Evolutionary conservation across 495 filamentous ascomycete species (phyloP).

Genomic region (Venustampulla echinocandica): DNA sequence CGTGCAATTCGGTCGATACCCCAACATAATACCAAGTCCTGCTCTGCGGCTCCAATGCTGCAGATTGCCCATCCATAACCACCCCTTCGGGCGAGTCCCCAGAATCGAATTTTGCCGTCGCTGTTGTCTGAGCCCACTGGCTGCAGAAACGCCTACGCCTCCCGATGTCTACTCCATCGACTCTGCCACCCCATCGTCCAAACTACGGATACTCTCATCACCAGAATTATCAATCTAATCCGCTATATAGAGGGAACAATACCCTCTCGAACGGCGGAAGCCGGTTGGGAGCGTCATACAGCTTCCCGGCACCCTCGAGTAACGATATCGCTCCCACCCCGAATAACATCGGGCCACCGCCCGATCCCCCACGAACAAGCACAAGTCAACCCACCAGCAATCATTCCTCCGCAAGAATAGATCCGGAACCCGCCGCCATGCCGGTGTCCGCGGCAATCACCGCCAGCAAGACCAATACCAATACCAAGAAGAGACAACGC

Average conservation of each 20-base stretch:
- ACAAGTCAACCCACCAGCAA: constrained; percentile 12
- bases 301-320: constrained; percentile 22
- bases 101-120: neutral
- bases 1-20: neutral
- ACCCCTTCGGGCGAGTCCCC: constrained; percentile 5
- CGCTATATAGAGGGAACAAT: constrained; percentile 17
- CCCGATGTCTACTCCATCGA: constrained; percentile 78
- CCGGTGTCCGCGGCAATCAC: constrained; percentile 24
- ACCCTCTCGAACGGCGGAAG: constrained; percentile 20
- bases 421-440: constrained; percentile 27
- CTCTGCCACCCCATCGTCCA: constrained; percentile 55
- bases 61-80: neutral
- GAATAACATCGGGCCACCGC: constrained; percentile 11
- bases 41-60: constrained; percentile 13
- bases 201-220: constrained; percentile 63
- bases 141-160: constrained; percentile 17
- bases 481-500: constrained; percentile 43
- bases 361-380: constrained; percentile 18
- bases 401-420: constrained; percentile 11
- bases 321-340: constrained; percentile 19
- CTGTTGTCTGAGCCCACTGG: constrained; percentile 15
- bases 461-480: constrained; percentile 20
- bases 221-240: constrained; percentile 46
- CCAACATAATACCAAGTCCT: neutral
- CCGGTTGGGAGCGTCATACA: constrained; percentile 22